Evolutionary conservation across 192 early-diverging fungal species (phyloP).

Genomic region (Podochytrium sp.): DNA sequence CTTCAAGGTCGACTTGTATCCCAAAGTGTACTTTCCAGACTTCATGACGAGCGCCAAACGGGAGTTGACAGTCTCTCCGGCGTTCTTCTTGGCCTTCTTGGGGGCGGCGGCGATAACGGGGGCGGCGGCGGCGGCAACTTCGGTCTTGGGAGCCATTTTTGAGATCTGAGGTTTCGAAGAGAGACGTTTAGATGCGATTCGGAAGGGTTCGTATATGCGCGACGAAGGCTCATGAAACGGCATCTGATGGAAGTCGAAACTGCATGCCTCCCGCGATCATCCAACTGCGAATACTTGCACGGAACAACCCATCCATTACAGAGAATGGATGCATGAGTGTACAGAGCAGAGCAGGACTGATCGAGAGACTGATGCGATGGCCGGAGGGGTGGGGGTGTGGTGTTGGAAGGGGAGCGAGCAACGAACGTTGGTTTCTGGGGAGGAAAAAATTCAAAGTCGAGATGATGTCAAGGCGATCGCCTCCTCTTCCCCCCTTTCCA

Average conservation of each 20-base stretch:
- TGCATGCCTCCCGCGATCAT: too few relatives aligned
- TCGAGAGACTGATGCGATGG: background rate
- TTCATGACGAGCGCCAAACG: conserved; percentile 99
- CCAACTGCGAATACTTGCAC: background rate
- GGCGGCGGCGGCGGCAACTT: conserved; percentile 28
- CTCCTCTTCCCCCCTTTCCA: too few relatives aligned
- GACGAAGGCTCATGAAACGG: background rate
- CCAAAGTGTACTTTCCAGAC: conserved; percentile 96
- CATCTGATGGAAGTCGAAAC: background rate
- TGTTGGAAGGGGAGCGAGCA: too few relatives aligned
- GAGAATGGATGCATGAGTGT: background rate
- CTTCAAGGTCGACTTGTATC: conserved; percentile 99
- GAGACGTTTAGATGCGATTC: background rate
- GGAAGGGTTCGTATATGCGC: background rate
- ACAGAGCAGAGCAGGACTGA: background rate
- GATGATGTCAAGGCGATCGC: too few relatives aligned
- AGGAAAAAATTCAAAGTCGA: too few relatives aligned
- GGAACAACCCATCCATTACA: too few relatives aligned
- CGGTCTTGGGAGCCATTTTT: conserved; percentile 32
- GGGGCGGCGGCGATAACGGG: conserved; percentile 50
- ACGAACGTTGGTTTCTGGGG: too few relatives aligned
- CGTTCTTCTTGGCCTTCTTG: conserved; percentile 81
- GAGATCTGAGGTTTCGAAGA: background rate
- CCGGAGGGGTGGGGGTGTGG: too few relatives aligned
- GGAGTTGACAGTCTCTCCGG: conserved; percentile 94